Evolutionary conservation across 1,284 basidiomycete genomes (phyloP).

Genomic region (Inonotus obliquus): DNA sequence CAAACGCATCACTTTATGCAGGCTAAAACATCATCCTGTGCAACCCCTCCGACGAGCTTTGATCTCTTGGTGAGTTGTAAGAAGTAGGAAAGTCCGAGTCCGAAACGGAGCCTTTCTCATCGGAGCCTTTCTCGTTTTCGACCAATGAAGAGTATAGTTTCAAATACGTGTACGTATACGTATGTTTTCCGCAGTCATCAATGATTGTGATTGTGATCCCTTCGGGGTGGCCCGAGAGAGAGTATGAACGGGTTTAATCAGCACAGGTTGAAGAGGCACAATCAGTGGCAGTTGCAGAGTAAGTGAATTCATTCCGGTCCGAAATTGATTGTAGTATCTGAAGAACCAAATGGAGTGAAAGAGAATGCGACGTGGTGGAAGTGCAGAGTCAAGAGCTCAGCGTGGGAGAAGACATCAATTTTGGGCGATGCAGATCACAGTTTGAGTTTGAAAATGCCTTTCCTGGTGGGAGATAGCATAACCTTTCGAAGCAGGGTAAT

Average conservation of each 20-base stretch:
- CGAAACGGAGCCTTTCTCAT: background rate
- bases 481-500: background rate
- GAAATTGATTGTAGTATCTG: background rate
- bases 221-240: background rate
- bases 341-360: background rate
- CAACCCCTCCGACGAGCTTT: background rate
- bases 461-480: background rate
- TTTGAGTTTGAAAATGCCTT: background rate
- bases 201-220: background rate
- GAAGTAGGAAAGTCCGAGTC: background rate
- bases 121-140: background rate
- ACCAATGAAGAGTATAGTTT: background rate
- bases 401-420: background rate
- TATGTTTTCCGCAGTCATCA: background rate
- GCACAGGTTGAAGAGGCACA: background rate
- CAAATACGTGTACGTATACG: background rate
- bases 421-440: background rate
- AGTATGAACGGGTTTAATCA: background rate
- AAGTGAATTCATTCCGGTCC: background rate
- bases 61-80: background rate
- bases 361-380: background rate
- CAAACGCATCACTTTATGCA: background rate
- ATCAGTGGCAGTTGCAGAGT: background rate
- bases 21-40: background rate
- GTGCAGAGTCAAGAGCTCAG: background rate